phyloP scores from a whole-genome alignment of 176 grass and related monocot genomes.

The Oryza coarctata region DNA sequence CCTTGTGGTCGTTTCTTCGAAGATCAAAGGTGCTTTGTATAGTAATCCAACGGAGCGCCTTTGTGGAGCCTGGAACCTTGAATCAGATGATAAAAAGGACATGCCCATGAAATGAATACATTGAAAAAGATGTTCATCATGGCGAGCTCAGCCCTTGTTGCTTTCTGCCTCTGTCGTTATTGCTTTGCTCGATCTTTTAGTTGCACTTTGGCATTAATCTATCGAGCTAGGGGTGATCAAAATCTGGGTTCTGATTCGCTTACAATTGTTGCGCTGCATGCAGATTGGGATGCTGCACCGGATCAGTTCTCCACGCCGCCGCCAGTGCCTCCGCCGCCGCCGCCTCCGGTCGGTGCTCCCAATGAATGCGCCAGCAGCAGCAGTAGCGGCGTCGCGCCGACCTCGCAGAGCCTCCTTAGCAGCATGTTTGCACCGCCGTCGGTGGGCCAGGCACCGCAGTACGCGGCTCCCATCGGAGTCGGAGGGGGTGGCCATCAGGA shows the following conservation, averaged over 20 bases:
- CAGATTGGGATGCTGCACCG: slow-evolving; percentile 47
- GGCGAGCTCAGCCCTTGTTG: not conserved
- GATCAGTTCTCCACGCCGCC: slow-evolving; percentile 45
- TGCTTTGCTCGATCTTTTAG: slow-evolving; percentile 20
- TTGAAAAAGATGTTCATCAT: slow-evolving; percentile 39
- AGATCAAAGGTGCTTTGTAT: slow-evolving; percentile 32
- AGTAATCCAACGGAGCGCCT: slow-evolving; percentile 35
- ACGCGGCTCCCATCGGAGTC: slow-evolving; percentile 24
- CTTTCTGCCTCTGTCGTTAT: slow-evolving; percentile 41
- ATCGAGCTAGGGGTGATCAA: not conserved
- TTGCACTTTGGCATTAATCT: slow-evolving; percentile 24
- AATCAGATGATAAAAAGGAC: slow-evolving; percentile 33
- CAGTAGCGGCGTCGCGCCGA: slow-evolving; percentile 32
- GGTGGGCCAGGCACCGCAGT: slow-evolving; percentile 33
- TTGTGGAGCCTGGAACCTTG: slow-evolving; percentile 46
- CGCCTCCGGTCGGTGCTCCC: not conserved
- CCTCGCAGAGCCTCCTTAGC: slow-evolving; percentile 57
- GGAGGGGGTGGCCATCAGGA: slow-evolving; percentile 14
- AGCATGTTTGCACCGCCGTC: slow-evolving; percentile 69
- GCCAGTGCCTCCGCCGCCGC: not conserved
- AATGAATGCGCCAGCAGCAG: slow-evolving; percentile 37
- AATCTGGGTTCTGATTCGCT: slow-evolving; percentile 28
- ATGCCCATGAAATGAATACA: slow-evolving; percentile 19
- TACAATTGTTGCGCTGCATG: slow-evolving; percentile 21
- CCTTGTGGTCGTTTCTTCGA: slow-evolving; percentile 4